Conservation (phyloP, 176 grass and related monocot genomes). For the Dendrocalamus sinicus region DNA sequence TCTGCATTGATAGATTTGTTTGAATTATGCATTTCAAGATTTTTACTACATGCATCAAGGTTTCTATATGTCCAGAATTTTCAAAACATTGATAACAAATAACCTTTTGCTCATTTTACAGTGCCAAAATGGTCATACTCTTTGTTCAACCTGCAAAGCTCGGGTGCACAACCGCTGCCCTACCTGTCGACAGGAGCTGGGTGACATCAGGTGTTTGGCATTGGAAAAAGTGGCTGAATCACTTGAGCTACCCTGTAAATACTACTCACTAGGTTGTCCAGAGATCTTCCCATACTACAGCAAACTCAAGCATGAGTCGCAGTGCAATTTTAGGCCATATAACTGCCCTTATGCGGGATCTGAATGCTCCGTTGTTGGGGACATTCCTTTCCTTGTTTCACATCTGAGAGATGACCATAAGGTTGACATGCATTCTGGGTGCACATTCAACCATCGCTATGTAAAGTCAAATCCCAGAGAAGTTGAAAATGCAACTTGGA, state of each 20-base stretch:
- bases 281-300: constrained; percentile 54
- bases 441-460: constrained; percentile 53
- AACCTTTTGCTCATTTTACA: constrained; percentile 11
- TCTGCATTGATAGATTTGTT: background rate
- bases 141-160: constrained; percentile 50
- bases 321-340: constrained; percentile 50
- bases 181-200: constrained; percentile 46
- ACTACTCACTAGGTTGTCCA: constrained; percentile 42
- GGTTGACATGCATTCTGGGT: constrained; percentile 52
- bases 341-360: constrained; percentile 43
- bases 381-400: constrained; percentile 49
- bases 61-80: background rate
- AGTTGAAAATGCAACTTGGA: constrained; percentile 52
- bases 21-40: background rate
- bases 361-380: constrained; percentile 34
- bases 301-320: constrained; percentile 52
- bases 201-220: constrained; percentile 45
- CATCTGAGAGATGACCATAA: constrained; percentile 52
- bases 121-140: constrained; percentile 50
- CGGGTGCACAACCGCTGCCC: constrained; percentile 48
- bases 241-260: constrained; percentile 43
- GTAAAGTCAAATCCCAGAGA: constrained; percentile 49
- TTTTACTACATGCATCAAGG: background rate
- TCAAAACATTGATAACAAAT: background rate
- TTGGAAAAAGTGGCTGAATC: constrained; percentile 50